Conservation (phyloP, 768 basidiomycete genomes). For the Asterophora lycoperdoides region DNA sequence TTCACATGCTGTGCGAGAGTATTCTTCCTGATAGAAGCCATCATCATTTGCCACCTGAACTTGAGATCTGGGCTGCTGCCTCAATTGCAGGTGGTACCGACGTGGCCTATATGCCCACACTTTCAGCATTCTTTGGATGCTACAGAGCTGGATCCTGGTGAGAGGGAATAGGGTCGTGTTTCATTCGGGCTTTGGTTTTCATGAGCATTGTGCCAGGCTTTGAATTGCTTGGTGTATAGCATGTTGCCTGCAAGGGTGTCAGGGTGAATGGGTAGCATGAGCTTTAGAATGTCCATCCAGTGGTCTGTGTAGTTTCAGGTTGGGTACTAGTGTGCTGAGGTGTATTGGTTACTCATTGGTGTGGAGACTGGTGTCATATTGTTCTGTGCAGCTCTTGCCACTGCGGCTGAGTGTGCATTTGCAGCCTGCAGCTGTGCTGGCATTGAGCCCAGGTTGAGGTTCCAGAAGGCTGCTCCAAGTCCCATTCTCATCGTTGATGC, state of each 20-base stretch:
- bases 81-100: slow-evolving; percentile 12
- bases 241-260: not conserved
- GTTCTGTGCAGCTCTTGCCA: not conserved
- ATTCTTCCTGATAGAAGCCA: not conserved
- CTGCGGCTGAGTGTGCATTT: not conserved
- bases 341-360: too few relatives aligned
- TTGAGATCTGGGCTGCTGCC: slow-evolving; percentile 8
- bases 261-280: not conserved
- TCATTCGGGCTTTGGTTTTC: not conserved
- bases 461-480: not conserved
- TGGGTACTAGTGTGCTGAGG: too few relatives aligned
- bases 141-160: slow-evolving; percentile 18
- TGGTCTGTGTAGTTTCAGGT: not conserved
- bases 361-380: not conserved
- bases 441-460: not conserved
- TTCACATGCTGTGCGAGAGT: not conserved
- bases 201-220: not conserved
- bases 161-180: slow-evolving; percentile 19
- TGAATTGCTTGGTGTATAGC: not conserved
- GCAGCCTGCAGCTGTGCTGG: not conserved
- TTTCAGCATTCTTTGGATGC: slow-evolving; percentile 19
- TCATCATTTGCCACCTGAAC: slow-evolving; percentile 12
- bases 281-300: not conserved
- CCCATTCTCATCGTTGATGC: not conserved
- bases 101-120: slow-evolving; percentile 1